Evolutionary conservation across 768 basidiomycete genomes (phyloP).

Genomic region (Boletellus ananiceps): DNA sequence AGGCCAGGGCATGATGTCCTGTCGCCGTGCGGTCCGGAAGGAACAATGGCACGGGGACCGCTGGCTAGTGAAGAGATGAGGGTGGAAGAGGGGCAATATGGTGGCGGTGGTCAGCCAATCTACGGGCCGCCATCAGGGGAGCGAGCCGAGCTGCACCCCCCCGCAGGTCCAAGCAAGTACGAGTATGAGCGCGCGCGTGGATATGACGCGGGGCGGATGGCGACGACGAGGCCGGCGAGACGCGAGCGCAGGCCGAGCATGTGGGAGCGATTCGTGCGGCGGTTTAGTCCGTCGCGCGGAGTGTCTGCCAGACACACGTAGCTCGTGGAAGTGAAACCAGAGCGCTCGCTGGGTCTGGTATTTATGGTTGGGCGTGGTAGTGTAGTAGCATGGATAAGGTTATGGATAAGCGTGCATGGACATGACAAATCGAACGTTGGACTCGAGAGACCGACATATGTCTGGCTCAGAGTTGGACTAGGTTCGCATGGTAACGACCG

Average conservation of each 20-base stretch:
- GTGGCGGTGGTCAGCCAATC: background rate
- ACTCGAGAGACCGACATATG: too few species aligned
- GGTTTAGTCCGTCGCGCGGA: constrained; percentile 18
- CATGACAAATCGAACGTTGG: too few species aligned
- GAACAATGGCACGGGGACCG: constrained; percentile 2
- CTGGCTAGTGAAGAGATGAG: constrained; percentile 13
- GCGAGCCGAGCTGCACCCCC: constrained; percentile 3
- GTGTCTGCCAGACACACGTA: constrained; percentile 20
- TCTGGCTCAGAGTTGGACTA: too few species aligned
- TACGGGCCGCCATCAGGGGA: constrained; percentile 6
- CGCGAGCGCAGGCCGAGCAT: constrained; percentile 23
- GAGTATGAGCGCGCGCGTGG: constrained; percentile 6
- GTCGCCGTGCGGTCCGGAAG: constrained; percentile 2
- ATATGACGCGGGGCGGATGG: background rate
- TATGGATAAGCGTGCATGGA: background rate
- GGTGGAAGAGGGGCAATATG: constrained; percentile 5
- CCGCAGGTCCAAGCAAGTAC: background rate
- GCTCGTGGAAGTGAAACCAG: background rate
- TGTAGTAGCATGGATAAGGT: background rate
- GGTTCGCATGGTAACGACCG: constrained; percentile 12
- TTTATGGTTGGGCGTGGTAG: too few species aligned
- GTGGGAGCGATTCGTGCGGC: constrained; percentile 24
- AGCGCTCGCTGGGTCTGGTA: too few species aligned
- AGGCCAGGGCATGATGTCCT: constrained; percentile 12
- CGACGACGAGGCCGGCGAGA: background rate